Evolutionary conservation across 352 stramenopile species (phyloP), one percentile per base, ranked within the genome.

Genomic region (Phytophthora chlamydospora): DNA sequence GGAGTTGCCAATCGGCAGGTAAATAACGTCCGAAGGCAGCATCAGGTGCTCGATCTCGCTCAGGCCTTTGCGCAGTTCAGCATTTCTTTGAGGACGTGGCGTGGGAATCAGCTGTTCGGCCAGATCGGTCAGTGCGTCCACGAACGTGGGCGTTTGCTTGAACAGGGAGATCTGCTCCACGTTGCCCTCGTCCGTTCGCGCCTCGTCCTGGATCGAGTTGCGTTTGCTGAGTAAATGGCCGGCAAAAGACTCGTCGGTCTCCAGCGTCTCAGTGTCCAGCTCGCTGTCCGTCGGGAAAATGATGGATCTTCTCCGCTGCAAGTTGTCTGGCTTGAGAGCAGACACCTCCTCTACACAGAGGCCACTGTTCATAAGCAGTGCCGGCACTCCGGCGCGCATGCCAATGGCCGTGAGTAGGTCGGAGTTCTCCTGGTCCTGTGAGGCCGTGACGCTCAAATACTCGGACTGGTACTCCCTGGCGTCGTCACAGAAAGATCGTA

Each of bases 401-500:
- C 83, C 76, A 34, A 95, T 92, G 3, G 84, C 85, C 6, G 67
- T 73, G 2, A 95, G 55, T 32, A 95, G 34, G 39, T 89, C 75
- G 3, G 73, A 73, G 42, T 89, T 85, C 47, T 91, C 83, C 42
- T 89, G 71, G 34, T 87, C 76, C 0, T 67, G 68, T 3, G 78
- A 75, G 7, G 76, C 68, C 16, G 67, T 85, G 9, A 88, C 81
- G 51, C 83, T 93, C 21, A 95, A 69, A 49, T 87, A 91, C 58
- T 96, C 88, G 6, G 76, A 89, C 40, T 88, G 60, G 66, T 94
- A 91, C 19, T 74, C 71, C 19, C 57, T 74, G 3, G 75, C 83
- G 55, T 84, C 71, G 42, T 83, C 65, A 46, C 85, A 93, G 55
- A 93, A 96, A n/a, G 88, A 91, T n/a, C 85, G 73, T 34, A 97